Base-by-base conservation (phyloP, 2,329 filamentous ascomycete genomes). In the Microcyclospora pomicola region DNA sequence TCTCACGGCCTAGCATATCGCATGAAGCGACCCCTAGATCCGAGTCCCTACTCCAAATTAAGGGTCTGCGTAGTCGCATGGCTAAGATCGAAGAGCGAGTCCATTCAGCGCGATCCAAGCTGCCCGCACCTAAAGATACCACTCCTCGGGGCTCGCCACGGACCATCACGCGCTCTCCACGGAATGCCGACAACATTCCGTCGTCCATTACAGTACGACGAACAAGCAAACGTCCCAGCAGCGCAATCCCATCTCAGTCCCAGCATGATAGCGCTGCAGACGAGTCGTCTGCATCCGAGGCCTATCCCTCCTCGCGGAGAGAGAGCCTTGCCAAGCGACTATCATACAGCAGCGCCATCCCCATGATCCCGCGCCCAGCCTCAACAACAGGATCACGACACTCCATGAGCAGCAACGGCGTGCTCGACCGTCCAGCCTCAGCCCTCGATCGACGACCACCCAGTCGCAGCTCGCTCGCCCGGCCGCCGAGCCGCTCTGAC, bases 41-140 rank as follows among this genome's bases (percentile, higher is more conserved):
- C 24, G 71, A 73, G 45, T 96, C 91, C 2, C 74, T 98, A 35
- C 82, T 82, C 48, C 91, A 98, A 58, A 93, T 98, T 53, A 84
- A 88, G 46, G 82, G 80, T 24, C 77, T 98, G 47, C 94, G 92
- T 41, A 87, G 85, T 19, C 91, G 96, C 63, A 95, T 96, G 86
- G 85, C 95, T 61, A 83, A 85, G 49, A 77, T 98, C 43, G 91
- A 96, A 59, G 84, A 91, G 45, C 76, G 91, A 33, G 88, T 98
- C 9, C 86, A 96, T 43, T 85, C 80, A 15, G 91, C 81, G 13
- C 78, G 86, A 49, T 95, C 88, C 30, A 94, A 91, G 61, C 73
- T 98, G 14, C 91, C 91, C 2, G 84, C 81, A 1, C 87, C 2
- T 31, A 71, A 75, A 6, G 71, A 68, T 38, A 91, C 82, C 0